Evolutionary conservation across 2,329 filamentous ascomycete species (phyloP).

Genomic region (Penicillium sp.): DNA sequence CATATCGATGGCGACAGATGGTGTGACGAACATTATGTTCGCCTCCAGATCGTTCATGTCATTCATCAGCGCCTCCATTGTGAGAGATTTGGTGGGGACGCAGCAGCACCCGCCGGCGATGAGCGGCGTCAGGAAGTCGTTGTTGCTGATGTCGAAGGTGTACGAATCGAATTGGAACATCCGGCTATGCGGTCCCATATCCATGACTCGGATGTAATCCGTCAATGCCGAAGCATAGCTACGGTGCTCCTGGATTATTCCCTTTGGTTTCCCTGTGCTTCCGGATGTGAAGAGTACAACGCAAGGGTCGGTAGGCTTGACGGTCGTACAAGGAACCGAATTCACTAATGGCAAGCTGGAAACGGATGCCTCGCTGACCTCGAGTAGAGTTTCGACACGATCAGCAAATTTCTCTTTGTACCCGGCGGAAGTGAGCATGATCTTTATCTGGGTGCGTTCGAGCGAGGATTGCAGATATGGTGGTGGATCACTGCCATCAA

Average conservation of each 20-base stretch:
- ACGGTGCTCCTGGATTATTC: slow-evolving; percentile 27
- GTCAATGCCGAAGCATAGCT: slow-evolving; percentile 21
- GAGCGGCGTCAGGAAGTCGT: slow-evolving; percentile 24
- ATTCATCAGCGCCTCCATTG: slow-evolving; percentile 14
- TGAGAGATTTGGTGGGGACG: slow-evolving; percentile 18
- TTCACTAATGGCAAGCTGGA: not conserved
- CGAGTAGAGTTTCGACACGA: slow-evolving; percentile 9
- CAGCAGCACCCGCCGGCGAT: slow-evolving; percentile 28
- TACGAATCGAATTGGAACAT: slow-evolving; percentile 30
- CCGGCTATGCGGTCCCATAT: slow-evolving; percentile 17
- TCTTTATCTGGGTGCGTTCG: slow-evolving; percentile 65
- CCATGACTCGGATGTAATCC: slow-evolving; percentile 21
- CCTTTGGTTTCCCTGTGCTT: slow-evolving; percentile 28
- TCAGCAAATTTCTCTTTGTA: slow-evolving; percentile 7
- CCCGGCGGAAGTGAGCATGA: slow-evolving; percentile 56
- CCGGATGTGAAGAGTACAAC: slow-evolving; percentile 29
- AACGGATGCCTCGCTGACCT: slow-evolving; percentile 13
- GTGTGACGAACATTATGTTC: slow-evolving; percentile 27
- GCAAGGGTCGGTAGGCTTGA: slow-evolving; percentile 20
- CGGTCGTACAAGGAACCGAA: not conserved
- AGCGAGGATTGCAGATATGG: slow-evolving; percentile 69
- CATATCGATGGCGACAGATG: slow-evolving; percentile 24
- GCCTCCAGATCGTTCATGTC: slow-evolving; percentile 20
- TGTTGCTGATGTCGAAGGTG: slow-evolving; percentile 31
- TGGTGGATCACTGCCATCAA: slow-evolving; percentile 72